phyloP scores from a whole-genome alignment of 805 yeast genomes.

The Yamadazyma laniorum region DNA sequence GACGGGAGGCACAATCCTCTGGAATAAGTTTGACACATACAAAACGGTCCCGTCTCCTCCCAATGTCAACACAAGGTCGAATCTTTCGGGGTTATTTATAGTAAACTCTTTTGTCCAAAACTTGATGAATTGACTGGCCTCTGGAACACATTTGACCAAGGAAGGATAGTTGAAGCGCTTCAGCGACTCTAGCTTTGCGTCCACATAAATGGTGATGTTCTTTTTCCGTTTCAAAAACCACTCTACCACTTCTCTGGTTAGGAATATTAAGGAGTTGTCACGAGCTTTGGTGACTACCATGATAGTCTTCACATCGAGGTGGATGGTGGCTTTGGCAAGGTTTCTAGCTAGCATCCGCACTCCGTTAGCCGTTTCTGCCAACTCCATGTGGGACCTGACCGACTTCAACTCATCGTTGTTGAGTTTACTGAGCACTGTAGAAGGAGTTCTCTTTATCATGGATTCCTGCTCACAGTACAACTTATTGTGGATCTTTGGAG shows the following conservation, averaged over 20 bases:
- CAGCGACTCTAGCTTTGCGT: slow-evolving; percentile 59
- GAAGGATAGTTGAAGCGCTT: slow-evolving; percentile 61
- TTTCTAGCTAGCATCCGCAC: slow-evolving; percentile 74
- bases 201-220: slow-evolving; percentile 63
- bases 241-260: slow-evolving; percentile 76
- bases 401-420: slow-evolving; percentile 46
- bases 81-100: slow-evolving; percentile 35
- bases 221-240: slow-evolving; percentile 56
- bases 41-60: slow-evolving; percentile 50
- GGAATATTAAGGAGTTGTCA: slow-evolving; percentile 70
- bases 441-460: slow-evolving; percentile 16
- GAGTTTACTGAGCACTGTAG: slow-evolving; percentile 28
- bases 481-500: slow-evolving; percentile 31
- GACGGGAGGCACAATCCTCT: slow-evolving; percentile 47
- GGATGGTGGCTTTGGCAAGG: slow-evolving; percentile 66
- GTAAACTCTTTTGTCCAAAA: slow-evolving; percentile 72
- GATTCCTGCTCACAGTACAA: slow-evolving; percentile 24
- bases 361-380: slow-evolving; percentile 79
- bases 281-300: slow-evolving; percentile 89
- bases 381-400: slow-evolving; percentile 67
- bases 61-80: slow-evolving; percentile 44
- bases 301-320: slow-evolving; percentile 64
- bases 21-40: slow-evolving; percentile 42
- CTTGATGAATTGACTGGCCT: slow-evolving; percentile 45
- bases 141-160: slow-evolving; percentile 47